Evolutionary conservation across 1,139 yeast genomes (phyloP), one percentile per base, ranked within the genome.

Genomic region (Yamadazyma atmosphaerica): DNA sequence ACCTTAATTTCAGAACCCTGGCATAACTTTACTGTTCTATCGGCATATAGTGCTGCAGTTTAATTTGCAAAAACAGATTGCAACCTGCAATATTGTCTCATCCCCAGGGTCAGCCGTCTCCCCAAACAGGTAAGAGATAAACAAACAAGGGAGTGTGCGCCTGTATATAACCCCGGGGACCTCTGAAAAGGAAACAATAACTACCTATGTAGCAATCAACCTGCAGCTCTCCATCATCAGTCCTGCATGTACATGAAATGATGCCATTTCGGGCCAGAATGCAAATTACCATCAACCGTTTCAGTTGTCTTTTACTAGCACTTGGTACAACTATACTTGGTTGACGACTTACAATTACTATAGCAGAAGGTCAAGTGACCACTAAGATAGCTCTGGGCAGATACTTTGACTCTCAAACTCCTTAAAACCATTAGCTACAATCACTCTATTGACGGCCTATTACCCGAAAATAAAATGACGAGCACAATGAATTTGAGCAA

Each of bases 161-260:
- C 16, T 28, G 31, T 16, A 15, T 28, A 5, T 28, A 9, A 16
- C 7, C 31, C 21, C 3, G 19, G 9, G 8, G 4, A 15, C 21
- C n/a, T 11, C 31, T 11, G 12, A 28, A 14, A 6, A 6, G 12
- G 31, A 4, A 4, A 5, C 6, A 28, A 28, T 10, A 16, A 9
- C 4, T 13, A 14, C 31, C 8, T 7, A 15, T 15, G 4, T 4
- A 21, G 31, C 8, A 16, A 28, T 8, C 6, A 12, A 14, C 12
- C 19, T 28, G 31, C 21, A 28, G n/a, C 17, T 26, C 8, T 28
- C 31, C 31, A 11, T 14, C 31, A 28, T 28, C 31, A 13, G 21
- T 9, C 10, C 31, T 28, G 31, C 17, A 28, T 13, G n/a, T 16
- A 7, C 6, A 9, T 19, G 22, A 19, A 6, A 9, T 6, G 8